These are phyloP conservation scores for Botryosphaeria dothidea DNA, from an alignment of 2,329 filamentous ascomycete genomes.

Conservation along the genomic window DNA sequence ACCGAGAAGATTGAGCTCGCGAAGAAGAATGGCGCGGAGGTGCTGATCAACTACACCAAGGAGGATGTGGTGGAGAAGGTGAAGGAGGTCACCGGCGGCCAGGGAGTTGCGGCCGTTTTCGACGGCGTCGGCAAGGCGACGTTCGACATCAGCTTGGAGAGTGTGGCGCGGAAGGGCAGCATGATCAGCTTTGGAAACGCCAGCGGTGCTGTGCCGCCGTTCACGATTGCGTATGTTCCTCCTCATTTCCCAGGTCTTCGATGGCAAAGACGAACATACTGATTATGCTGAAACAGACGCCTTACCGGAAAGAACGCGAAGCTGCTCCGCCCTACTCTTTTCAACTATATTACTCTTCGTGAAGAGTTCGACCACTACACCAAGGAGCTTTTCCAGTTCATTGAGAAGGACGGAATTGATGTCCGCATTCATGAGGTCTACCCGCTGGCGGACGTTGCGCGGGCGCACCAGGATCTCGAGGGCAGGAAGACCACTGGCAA, in stretches of 20 bases:
- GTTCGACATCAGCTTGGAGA: slow-evolving; percentile 75
- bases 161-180: slow-evolving; percentile 74
- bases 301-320: slow-evolving; percentile 75
- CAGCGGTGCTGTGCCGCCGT: slow-evolving; percentile 73
- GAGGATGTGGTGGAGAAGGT: slow-evolving; percentile 63
- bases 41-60: slow-evolving; percentile 67
- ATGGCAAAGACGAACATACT: background rate
- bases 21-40: slow-evolving; percentile 68
- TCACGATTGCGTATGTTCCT: slow-evolving; percentile 60
- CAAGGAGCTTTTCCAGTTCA: slow-evolving; percentile 70
- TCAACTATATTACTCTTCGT: slow-evolving; percentile 67
- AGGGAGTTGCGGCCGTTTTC: slow-evolving; percentile 76
- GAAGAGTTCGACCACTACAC: slow-evolving; percentile 72
- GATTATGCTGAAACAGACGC: slow-evolving; percentile 28
- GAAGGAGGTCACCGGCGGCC: slow-evolving; percentile 67
- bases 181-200: slow-evolving; percentile 82
- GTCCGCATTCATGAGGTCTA: slow-evolving; percentile 77
- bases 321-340: slow-evolving; percentile 72
- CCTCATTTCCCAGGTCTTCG: slow-evolving; percentile 25
- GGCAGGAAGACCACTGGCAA: slow-evolving; percentile 83
- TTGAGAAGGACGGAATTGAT: slow-evolving; percentile 69
- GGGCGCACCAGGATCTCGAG: slow-evolving; percentile 78
- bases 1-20: slow-evolving; percentile 72
- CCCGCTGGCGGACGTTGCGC: slow-evolving; percentile 68
- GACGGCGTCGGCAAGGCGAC: slow-evolving; percentile 85